A percentile compares a stretch with the other conserved stretches of the same genome.
Evolutionary conservation across 2,329 filamentous ascomycete species (phyloP).

Genomic region (Aspergillus nomiae): DNA sequence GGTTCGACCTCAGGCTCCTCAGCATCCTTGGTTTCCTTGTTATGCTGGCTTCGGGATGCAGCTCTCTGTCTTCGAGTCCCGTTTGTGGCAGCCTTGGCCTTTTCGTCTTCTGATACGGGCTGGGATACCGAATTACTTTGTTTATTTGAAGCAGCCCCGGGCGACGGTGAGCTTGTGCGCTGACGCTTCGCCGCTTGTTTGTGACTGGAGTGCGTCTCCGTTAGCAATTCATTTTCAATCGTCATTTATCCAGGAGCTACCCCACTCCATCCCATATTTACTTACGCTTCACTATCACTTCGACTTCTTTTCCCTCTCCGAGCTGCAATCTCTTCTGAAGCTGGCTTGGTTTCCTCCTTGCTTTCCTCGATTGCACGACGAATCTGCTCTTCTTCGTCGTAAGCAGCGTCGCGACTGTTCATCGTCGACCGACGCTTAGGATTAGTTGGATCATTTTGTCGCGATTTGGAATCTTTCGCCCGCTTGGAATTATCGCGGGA

Average conservation of each 20-base stretch:
- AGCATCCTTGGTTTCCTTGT: constrained; percentile 50
- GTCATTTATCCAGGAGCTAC: background rate
- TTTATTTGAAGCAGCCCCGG: constrained; percentile 55
- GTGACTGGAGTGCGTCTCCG: constrained; percentile 58
- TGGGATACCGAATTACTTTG: constrained; percentile 49
- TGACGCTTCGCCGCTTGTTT: constrained; percentile 75
- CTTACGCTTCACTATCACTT: constrained; percentile 94
- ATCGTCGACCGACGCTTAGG: constrained; percentile 92
- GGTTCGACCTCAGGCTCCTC: constrained; percentile 72
- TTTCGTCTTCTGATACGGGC: constrained; percentile 68
- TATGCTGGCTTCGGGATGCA: constrained; percentile 55
- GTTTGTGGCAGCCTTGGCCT: constrained; percentile 36
- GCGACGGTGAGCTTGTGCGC: constrained; percentile 76
- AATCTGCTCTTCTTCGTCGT: constrained; percentile 90
- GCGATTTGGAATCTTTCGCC: constrained; percentile 45
- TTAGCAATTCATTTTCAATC: constrained; percentile 23
- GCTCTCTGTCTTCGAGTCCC: constrained; percentile 62
- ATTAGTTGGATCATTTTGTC: constrained; percentile 56
- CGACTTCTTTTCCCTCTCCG: constrained; percentile 79
- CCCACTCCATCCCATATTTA: constrained; percentile 24
- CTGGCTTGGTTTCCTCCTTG: constrained; percentile 71
- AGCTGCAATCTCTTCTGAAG: constrained; percentile 56
- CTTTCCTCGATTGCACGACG: constrained; percentile 92
- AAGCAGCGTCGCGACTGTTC: constrained; percentile 93
- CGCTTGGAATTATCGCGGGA: constrained; percentile 43